Evolutionary conservation across 768 basidiomycete species (phyloP).

Genomic region (Solioccasus polychromus): DNA sequence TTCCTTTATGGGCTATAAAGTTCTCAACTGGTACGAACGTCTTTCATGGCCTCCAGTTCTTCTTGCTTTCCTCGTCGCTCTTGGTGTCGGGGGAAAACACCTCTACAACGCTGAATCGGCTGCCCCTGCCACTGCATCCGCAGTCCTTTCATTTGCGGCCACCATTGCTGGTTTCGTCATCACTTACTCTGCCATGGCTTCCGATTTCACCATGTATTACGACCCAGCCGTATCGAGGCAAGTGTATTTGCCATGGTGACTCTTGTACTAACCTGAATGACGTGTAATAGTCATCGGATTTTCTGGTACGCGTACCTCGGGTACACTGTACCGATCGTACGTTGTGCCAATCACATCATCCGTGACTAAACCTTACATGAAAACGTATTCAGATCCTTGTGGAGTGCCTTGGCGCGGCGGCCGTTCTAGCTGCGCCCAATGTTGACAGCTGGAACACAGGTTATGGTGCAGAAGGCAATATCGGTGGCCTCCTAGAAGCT

Average conservation of each 20-base stretch:
- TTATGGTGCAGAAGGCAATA: constrained; percentile 50
- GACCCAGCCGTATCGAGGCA: constrained; percentile 56
- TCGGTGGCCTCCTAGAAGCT: constrained; percentile 63
- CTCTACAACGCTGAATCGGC: constrained; percentile 46
- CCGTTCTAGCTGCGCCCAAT: constrained; percentile 51
- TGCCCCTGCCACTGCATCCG: constrained; percentile 50
- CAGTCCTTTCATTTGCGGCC: constrained; percentile 63
- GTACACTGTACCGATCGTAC: constrained; percentile 57
- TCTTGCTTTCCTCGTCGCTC: constrained; percentile 66
- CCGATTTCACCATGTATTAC: constrained; percentile 78
- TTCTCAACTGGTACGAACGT: constrained; percentile 72
- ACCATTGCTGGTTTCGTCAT: constrained; percentile 73
- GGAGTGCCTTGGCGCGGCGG: constrained; percentile 66
- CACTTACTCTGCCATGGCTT: constrained; percentile 56
- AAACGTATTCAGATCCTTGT: constrained; percentile 30
- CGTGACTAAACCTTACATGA: neutral
- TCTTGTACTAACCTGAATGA: constrained; percentile 7
- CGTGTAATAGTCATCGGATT: constrained; percentile 47
- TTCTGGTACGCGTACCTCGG: constrained; percentile 66
- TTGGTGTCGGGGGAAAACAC: constrained; percentile 74
- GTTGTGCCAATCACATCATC: constrained; percentile 27
- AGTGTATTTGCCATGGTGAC: constrained; percentile 3
- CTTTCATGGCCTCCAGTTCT: constrained; percentile 76
- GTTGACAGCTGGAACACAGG: constrained; percentile 56
- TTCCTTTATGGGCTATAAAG: constrained; percentile 63